These are phyloP conservation scores for Massarina eburnea DNA, from an alignment of 2,329 filamentous ascomycete species.

Conservation along the genomic window DNA sequence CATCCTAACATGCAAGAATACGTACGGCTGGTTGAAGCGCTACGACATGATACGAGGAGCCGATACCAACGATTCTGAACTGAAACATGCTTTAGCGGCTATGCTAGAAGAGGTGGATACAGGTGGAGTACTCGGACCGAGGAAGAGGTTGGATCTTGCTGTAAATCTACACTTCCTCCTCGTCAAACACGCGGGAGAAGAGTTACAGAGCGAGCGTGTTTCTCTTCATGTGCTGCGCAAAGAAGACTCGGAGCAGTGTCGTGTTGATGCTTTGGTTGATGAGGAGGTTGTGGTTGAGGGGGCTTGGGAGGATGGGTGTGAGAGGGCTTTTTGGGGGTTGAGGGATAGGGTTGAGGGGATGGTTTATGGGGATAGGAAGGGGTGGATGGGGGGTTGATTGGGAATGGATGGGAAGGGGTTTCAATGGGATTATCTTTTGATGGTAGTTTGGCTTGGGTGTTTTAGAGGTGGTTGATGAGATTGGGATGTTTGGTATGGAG, in stretches of 20 bases:
- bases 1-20: no score
- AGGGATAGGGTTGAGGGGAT: conserved; percentile 1
- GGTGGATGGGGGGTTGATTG: conserved; percentile 1
- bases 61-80: no score
- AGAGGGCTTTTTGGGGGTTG: neutral
- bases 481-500: no score
- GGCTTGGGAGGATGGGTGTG: neutral
- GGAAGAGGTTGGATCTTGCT: neutral
- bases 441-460: no score
- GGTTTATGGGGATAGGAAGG: conserved; percentile 1
- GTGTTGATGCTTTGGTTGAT: neutral
- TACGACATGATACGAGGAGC: no score
- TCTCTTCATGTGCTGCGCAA: neutral
- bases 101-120: neutral
- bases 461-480: no score
- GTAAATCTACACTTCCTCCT: conserved; percentile 2
- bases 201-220: neutral
- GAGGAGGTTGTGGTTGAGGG: neutral
- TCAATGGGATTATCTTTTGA: no score
- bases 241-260: neutral
- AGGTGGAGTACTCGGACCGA: neutral
- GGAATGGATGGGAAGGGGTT: no score
- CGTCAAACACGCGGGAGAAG: neutral
- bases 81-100: neutral
- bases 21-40: no score